Evolutionary conservation across 208 protist species (phyloP), one percentile per base, ranked within the genome.

Genomic region (Willaertia magna): DNA sequence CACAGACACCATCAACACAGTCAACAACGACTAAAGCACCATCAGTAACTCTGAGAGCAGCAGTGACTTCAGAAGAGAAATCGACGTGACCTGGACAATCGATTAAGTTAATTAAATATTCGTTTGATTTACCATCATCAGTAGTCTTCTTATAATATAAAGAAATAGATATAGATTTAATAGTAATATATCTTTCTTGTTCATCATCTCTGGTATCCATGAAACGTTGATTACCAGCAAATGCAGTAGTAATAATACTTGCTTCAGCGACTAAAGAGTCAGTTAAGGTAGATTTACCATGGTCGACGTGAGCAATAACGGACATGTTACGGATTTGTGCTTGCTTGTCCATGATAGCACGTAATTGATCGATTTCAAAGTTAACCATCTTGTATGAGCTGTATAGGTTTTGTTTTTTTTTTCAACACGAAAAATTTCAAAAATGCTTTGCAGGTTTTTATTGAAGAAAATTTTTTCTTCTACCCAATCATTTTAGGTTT

Each of bases 21-120:
- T 99, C 98, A 67, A 99, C 96, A 85, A 99, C 98, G 79, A 99
- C 97, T 16, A 99, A 91, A 78, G 97, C 98, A 91, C 98, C 98
- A 91, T 99, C 98, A 85, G 98, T 99, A 86, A 99, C 97, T 94
- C 98, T 95, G 48, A 99, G 95, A 49, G 98, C 98, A 74, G 98
- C 97, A 79, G 98, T 99, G 84, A 99, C 98, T 91, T 99, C 98
- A 87, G 97, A 98, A 26, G 95, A 98, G 92, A 99, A 99, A 90
- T 99, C 98, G 84, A 99, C 98, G 95, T 99, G 98, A 79, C 98
- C 97, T 78, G 96, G 96, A 34, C 95, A 97, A 90, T 98, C 96
- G 88, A 99, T 98, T 42, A 99, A 87, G 95, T 99, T 99, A 93
- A 99, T 98, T 55, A 99, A 91, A 91, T 96, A 98, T 84, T 61